A percentile compares a stretch with the other conserved stretches of the same genome.
Evolutionary conservation across 371 early-diverging fungal species (phyloP).

Genomic region (Mucor saturninus): DNA sequence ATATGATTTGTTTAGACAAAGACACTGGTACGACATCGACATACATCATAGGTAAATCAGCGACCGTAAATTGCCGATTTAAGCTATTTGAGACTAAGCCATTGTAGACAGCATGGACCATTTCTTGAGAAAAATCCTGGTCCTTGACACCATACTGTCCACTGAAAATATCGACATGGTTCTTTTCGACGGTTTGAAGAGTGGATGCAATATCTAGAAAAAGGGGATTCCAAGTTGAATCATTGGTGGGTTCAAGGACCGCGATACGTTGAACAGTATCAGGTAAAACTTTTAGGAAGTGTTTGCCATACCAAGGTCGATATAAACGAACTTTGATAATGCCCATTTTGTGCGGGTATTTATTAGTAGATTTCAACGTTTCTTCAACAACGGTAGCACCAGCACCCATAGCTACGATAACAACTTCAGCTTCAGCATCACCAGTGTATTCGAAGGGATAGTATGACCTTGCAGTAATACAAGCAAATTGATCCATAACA

Average conservation of each 20-base stretch:
- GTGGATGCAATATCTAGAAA: slow-evolving; percentile 76
- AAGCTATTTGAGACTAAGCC: slow-evolving; percentile 23
- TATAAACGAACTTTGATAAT: slow-evolving; percentile 64
- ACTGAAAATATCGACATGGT: slow-evolving; percentile 50
- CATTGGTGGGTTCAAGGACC: slow-evolving; percentile 67
- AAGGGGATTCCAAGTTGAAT: slow-evolving; percentile 70
- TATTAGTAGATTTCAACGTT: slow-evolving; percentile 18
- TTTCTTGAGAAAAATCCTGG: slow-evolving; percentile 37
- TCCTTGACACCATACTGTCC: slow-evolving; percentile 55
- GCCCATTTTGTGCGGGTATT: slow-evolving; percentile 44
- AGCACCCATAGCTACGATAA: slow-evolving; percentile 67
- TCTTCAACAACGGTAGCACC: slow-evolving; percentile 55
- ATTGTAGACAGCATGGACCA: slow-evolving; percentile 44
- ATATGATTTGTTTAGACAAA: slow-evolving; percentile 16
- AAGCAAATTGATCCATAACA: slow-evolving; percentile 33
- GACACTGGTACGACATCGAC: slow-evolving; percentile 1
- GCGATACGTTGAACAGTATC: slow-evolving; percentile 58
- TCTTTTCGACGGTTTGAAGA: slow-evolving; percentile 55
- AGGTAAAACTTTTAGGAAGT: slow-evolving; percentile 59
- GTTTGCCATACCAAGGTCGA: slow-evolving; percentile 62
- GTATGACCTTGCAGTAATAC: slow-evolving; percentile 48
- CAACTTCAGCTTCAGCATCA: slow-evolving; percentile 47
- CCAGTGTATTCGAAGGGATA: slow-evolving; percentile 51
- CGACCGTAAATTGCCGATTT: slow-evolving; percentile 39
- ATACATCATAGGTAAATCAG: slow-evolving; percentile 11